Evolutionary conservation across 2,329 filamentous ascomycete genomes (phyloP), one percentile per base, ranked within the genome.

Genomic region (Zasmidium angulare): DNA sequence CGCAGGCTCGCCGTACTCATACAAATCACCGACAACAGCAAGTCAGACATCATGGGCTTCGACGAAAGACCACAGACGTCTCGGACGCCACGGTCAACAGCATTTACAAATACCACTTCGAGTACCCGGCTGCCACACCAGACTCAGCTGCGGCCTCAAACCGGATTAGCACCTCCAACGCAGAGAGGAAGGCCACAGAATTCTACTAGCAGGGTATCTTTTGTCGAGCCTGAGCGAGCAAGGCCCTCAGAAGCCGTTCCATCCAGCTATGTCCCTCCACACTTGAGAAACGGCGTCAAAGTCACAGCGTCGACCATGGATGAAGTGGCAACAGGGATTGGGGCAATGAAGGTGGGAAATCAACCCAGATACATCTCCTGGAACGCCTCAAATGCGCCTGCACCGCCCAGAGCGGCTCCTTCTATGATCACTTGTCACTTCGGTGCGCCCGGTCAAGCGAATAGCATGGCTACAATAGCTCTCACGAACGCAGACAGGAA

Each of bases 361-460:
- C 4, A 19, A 19, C 36, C 36, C 3, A 17, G 36, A 43, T 17
- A 19, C n/a, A 19, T 43, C 14, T 19, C 36, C 3, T 43, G 36
- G 23, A 29, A 50, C 29, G n/a, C 49, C 2, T 50, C 49, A 29
- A 11, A 4, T 23, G 49, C 49, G 2, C 49, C 49, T 11, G n/a
- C 3, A 43, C 6, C 17, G 22, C 21, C 49, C 11, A 7, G 9
- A 2, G 23, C 23, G 2, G 49, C 49, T 3, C 22, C 21, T 2
- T 50, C 26, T 17, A 48, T 50, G 53, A 36, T 36, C 12, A 48
- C 53, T 31, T 29, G 26, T 29, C 17, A 43, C 24, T 49, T 56
- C 21, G 46, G 46, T 22, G 20, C 26, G 7, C 29, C 48, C 17
- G 46, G 23, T 4, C 36, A 19, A 43, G 36, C 36, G 7, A 43